Percentiles rank a stretch among this genome's conserved stretches.
phyloP scores from a whole-genome alignment of 2,329 filamentous ascomycete genomes.

The Colletotrichum graminicola region DNA sequence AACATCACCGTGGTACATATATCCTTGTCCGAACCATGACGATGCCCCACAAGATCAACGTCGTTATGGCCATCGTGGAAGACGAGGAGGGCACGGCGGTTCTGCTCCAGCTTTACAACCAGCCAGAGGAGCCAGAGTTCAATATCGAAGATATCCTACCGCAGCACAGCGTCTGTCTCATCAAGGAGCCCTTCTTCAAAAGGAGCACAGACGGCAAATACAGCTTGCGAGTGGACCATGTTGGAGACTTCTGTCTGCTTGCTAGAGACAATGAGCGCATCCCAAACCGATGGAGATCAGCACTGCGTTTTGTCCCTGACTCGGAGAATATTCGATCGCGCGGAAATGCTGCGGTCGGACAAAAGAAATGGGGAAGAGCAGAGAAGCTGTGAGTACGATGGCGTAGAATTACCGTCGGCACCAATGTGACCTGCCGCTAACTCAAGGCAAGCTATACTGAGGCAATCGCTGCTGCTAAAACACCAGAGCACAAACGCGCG shows the following conservation, averaged over 20 bases:
- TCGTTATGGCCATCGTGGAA: conserved; percentile 51
- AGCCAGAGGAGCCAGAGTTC: conserved; percentile 53
- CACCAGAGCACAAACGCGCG: conserved; percentile 51
- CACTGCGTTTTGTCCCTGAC: conserved; percentile 18
- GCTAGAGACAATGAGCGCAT: conserved; percentile 52
- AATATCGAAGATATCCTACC: conserved; percentile 51
- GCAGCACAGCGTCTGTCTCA: conserved; percentile 52
- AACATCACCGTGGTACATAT: conserved; percentile 46
- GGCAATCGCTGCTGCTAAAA: conserved; percentile 50
- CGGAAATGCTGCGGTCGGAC: conserved; percentile 52
- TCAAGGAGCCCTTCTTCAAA: conserved; percentile 69
- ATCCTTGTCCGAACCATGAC: conserved; percentile 44
- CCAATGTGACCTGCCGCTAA: conserved; percentile 6
- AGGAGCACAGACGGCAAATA: conserved; percentile 53
- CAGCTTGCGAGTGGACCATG: conserved; percentile 64
- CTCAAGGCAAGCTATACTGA: conserved; percentile 51
- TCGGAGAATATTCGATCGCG: conserved; percentile 45
- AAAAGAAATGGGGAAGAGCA: conserved; percentile 48
- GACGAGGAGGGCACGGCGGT: conserved; percentile 54
- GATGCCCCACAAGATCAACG: conserved; percentile 39
- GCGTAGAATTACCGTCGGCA: too few relatives aligned
- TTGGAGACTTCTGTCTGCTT: conserved; percentile 60
- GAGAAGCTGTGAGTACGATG: conserved; percentile 49
- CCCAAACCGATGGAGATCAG: conserved; percentile 53
- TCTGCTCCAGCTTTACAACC: conserved; percentile 56